Conservation (phyloP, 768 basidiomycete genomes). For the Epithele typhae region DNA sequence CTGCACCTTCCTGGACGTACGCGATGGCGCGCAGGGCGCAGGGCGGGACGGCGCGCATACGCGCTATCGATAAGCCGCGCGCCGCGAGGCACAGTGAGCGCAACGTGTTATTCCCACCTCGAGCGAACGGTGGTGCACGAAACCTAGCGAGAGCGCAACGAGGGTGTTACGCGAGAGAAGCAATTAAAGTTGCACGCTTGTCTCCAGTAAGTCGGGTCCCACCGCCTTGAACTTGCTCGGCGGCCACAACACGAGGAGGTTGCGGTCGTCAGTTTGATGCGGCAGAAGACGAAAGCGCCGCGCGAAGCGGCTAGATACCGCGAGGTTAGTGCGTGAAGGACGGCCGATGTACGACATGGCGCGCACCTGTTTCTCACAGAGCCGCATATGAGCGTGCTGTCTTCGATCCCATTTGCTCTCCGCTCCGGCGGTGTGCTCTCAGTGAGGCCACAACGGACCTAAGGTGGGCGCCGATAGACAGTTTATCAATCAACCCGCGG, state of each 20-base stretch:
- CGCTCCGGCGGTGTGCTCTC: too few relatives aligned
- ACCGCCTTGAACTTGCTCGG: constrained; percentile 1
- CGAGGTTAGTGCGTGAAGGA: not conserved
- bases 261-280: constrained; percentile 3
- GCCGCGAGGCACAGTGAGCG: not conserved
- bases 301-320: too few relatives aligned
- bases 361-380: constrained; percentile 8
- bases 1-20: too few relatives aligned
- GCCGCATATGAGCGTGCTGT: not conserved
- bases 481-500: too few relatives aligned
- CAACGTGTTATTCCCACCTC: constrained; percentile 3
- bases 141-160: constrained; percentile 14
- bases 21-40: not conserved
- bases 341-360: constrained; percentile 6
- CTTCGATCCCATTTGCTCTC: too few relatives aligned
- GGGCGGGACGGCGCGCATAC: not conserved
- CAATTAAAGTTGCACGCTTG: constrained; percentile 6
- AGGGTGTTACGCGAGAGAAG: constrained; percentile 8
- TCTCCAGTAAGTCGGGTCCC: constrained; percentile 7
- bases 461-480: too few relatives aligned
- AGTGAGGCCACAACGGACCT: too few relatives aligned
- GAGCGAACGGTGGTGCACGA: not conserved
- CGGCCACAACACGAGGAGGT: constrained; percentile 7
- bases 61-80: constrained; percentile 7
- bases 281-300: not conserved